phyloP scores from a whole-genome alignment of 805 yeast genomes.

The Metschnikowia cerradonensis region DNA sequence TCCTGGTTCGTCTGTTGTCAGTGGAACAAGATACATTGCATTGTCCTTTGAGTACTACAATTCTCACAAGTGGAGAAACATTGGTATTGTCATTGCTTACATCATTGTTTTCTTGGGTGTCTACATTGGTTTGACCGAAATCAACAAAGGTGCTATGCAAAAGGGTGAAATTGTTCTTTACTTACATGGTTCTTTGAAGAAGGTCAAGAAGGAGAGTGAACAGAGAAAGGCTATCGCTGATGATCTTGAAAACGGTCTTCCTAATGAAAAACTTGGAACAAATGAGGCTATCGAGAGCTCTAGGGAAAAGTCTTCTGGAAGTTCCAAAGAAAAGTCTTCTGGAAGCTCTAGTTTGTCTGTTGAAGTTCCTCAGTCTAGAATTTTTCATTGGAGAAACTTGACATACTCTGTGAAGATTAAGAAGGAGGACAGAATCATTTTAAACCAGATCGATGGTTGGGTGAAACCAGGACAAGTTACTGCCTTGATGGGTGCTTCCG shows the following conservation, averaged over 20 bases:
- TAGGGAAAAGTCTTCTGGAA: constrained; percentile 12
- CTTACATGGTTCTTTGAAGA: constrained; percentile 40
- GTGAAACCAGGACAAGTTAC: constrained; percentile 79
- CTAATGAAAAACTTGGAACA: constrained; percentile 25
- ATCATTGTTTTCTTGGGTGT: constrained; percentile 38
- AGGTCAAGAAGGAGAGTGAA: constrained; percentile 35
- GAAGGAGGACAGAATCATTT: constrained; percentile 34
- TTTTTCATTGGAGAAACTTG: constrained; percentile 39
- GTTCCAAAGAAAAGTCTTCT: constrained; percentile 11
- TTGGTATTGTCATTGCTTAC: constrained; percentile 61
- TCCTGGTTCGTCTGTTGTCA: constrained; percentile 49
- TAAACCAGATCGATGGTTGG: constrained; percentile 53
- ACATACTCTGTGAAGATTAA: constrained; percentile 36
- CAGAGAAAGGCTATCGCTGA: constrained; percentile 22
- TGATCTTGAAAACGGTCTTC: constrained; percentile 35
- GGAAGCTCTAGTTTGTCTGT: constrained; percentile 11
- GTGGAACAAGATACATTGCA: constrained; percentile 56
- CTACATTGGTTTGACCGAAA: constrained; percentile 33
- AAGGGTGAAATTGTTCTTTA: constrained; percentile 36
- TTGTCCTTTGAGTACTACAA: constrained; percentile 48
- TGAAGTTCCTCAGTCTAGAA: constrained; percentile 13
- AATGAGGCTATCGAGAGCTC: constrained; percentile 29
- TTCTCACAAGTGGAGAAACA: constrained; percentile 74
- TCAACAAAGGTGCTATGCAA: constrained; percentile 47
- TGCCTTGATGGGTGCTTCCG: constrained; percentile 82